Conservation (phyloP, 441 rosid species). For the Mallotus repandus region DNA sequence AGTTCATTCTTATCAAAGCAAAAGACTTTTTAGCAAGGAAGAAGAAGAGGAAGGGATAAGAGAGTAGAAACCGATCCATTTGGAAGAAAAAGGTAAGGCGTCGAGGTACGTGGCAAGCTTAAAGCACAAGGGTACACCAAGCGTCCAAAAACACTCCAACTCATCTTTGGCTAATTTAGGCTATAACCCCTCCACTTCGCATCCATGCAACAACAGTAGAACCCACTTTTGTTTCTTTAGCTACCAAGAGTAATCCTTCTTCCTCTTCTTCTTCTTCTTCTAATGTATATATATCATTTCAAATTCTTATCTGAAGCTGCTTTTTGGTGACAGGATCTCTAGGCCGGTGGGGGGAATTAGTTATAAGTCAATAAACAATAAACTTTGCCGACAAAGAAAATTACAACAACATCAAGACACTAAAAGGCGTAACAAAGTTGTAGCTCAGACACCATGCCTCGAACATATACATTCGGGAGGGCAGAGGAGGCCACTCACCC, state of each 20-base stretch:
- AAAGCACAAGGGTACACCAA: conserved; percentile 36
- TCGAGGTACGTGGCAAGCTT: conserved; percentile 46
- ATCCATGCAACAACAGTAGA: conserved; percentile 30
- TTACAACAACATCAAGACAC: neutral
- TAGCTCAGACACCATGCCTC: conserved; percentile 34
- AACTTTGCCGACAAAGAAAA: neutral
- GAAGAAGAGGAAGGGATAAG: conserved; percentile 11
- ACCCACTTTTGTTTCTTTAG: neutral
- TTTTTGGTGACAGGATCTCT: neutral
- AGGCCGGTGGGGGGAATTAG: no score
- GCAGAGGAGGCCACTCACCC: conserved; percentile 79
- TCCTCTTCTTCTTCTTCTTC: no score
- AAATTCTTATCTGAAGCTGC: neutral
- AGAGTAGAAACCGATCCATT: conserved; percentile 12
- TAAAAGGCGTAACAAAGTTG: neutral
- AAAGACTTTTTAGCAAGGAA: no score
- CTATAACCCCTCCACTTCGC: conserved; percentile 35
- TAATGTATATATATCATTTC: no score
- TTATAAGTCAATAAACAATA: neutral
- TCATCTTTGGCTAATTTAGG: conserved; percentile 33
- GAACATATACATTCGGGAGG: conserved; percentile 64
- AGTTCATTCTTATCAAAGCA: neutral
- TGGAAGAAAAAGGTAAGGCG: conserved; percentile 14
- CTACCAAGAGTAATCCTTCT: no score
- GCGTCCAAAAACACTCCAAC: conserved; percentile 41